phyloP scores from a whole-genome alignment of 768 basidiomycete genomes.

The Russula emetica region DNA sequence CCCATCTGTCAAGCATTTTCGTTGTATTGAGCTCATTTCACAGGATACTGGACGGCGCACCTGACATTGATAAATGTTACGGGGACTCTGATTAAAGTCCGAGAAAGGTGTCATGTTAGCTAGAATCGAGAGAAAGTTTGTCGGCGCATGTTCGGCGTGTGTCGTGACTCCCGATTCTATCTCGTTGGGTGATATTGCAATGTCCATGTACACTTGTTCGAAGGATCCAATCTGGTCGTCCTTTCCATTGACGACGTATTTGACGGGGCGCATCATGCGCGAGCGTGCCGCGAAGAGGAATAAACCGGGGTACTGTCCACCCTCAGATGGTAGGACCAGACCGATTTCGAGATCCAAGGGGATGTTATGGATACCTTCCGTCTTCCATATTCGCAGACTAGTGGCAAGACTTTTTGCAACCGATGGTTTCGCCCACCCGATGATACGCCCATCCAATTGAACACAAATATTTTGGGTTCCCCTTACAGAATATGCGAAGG shows the following conservation, averaged over 20 bases:
- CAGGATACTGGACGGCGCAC: slow-evolving; percentile 36
- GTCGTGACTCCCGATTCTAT: slow-evolving; percentile 69
- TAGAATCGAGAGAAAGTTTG: slow-evolving; percentile 92
- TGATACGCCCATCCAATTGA: slow-evolving; percentile 91
- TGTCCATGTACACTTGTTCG: slow-evolving; percentile 99
- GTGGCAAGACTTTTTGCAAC: slow-evolving; percentile 78
- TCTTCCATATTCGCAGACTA: slow-evolving; percentile 90
- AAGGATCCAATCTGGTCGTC: slow-evolving; percentile 93
- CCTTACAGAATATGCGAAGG: slow-evolving; percentile 74
- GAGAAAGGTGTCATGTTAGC: slow-evolving; percentile 99
- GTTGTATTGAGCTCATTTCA: neutral
- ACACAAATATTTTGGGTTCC: slow-evolving; percentile 80
- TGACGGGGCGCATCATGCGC: slow-evolving; percentile 98
- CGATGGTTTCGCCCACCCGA: slow-evolving; percentile 83
- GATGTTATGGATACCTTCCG: slow-evolving; percentile 73
- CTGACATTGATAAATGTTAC: slow-evolving; percentile 93
- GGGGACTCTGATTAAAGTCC: slow-evolving; percentile 96
- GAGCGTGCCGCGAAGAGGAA: slow-evolving; percentile 84
- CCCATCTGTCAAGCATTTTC: slow-evolving; percentile 66
- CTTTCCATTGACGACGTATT: slow-evolving; percentile 77
- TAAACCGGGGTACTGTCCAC: slow-evolving; percentile 95
- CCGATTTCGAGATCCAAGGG: slow-evolving; percentile 96
- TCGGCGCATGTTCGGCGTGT: slow-evolving; percentile 92
- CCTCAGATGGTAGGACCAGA: slow-evolving; percentile 74
- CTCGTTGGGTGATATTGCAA: slow-evolving; percentile 86